These are phyloP conservation scores for Barnettozyma pratensis DNA, from an alignment of 805 yeast genomes.

Conservation along the genomic window DNA sequence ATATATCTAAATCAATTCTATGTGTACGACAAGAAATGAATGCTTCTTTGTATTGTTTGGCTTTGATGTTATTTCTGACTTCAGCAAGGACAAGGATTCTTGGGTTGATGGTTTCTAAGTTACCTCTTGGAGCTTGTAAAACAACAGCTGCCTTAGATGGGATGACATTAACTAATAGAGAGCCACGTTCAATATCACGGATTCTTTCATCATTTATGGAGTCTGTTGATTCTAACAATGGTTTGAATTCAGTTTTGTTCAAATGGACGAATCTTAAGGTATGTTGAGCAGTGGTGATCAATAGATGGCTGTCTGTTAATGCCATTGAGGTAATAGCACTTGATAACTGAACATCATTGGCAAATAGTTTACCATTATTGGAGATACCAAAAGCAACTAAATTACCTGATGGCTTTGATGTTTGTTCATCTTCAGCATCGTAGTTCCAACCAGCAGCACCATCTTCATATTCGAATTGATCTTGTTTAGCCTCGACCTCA, in stretches of 20 bases:
- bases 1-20: constrained; percentile 83
- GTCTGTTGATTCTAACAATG: constrained; percentile 33
- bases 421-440: constrained; percentile 1
- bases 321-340: constrained; percentile 79
- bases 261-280: constrained; percentile 78
- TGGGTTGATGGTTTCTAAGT: constrained; percentile 89
- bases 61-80: constrained; percentile 64
- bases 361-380: constrained; percentile 66
- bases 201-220: constrained; percentile 67
- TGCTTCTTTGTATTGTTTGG: constrained; percentile 61
- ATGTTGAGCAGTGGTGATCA: constrained; percentile 87
- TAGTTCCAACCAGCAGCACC: constrained; percentile 4
- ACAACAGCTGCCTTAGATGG: constrained; percentile 81
- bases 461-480: constrained; percentile 11
- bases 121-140: constrained; percentile 94
- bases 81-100: constrained; percentile 85
- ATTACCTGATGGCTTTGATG: constrained; percentile 15
- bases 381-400: constrained; percentile 66
- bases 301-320: constrained; percentile 62
- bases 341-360: constrained; percentile 52
- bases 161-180: constrained; percentile 71
- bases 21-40: constrained; percentile 83
- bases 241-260: constrained; percentile 34
- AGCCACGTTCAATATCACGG: constrained; percentile 88
- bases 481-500: constrained; percentile 23